phyloP scores from a whole-genome alignment of 495 filamentous ascomycete genomes.

The Xylaria palmicola region DNA sequence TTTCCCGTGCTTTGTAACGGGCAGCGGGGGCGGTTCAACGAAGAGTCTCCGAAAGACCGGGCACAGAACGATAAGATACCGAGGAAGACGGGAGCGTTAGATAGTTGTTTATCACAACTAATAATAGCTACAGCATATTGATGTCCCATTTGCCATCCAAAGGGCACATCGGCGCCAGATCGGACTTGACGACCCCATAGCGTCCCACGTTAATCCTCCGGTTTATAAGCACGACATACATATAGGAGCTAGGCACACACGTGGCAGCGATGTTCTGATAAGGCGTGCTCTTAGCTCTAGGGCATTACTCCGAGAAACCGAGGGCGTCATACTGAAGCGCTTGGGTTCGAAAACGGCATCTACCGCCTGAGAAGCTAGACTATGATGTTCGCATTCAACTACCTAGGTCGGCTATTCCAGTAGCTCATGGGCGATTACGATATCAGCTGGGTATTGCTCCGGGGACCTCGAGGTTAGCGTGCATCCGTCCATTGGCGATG shows the following conservation, averaged over 20 bases:
- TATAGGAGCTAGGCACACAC: neutral
- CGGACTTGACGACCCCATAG: neutral
- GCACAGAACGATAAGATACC: too few species aligned
- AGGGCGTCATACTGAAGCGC: neutral
- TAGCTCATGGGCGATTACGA: too few species aligned
- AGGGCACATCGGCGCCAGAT: neutral
- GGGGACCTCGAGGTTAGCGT: neutral
- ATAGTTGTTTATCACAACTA: too few species aligned
- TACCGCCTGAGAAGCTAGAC: neutral
- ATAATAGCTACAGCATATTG: too few species aligned
- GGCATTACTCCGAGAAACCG: neutral
- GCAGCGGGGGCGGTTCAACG: too few species aligned
- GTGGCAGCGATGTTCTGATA: conserved; percentile 10
- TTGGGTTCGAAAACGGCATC: neutral
- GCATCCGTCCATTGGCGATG: neutral
- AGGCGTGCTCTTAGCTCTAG: neutral
- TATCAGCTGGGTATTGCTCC: neutral
- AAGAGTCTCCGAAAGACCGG: too few species aligned
- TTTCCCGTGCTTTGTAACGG: too few species aligned
- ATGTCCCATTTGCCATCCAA: too few species aligned
- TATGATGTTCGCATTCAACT: neutral
- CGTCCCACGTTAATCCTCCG: neutral
- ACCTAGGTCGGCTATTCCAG: neutral
- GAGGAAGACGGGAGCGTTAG: too few species aligned
- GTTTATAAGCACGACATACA: neutral